Base-by-base conservation (phyloP, 139 green algal genomes). In the Closterium sp. region DNA sequence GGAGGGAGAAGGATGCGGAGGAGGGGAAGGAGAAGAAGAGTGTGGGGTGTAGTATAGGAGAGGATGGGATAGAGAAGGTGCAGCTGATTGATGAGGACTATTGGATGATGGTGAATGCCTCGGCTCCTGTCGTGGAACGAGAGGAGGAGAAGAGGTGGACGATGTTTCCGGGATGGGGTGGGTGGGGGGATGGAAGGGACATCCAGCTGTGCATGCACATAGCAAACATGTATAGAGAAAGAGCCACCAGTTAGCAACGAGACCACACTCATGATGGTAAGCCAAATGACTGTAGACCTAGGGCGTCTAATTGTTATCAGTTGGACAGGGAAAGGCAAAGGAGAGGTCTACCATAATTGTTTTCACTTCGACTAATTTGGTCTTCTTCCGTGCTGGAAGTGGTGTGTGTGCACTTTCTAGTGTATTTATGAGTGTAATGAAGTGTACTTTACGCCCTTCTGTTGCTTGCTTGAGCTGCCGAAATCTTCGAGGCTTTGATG, bases 171-270 rank as follows among this genome's bases (percentile, higher is more conserved):
- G 88, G 91, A 29, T 93, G 27, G 29, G 91, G 91, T 19, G 91
- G 91, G 11, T 94, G 91, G 91, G 89, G 89, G 22, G 91, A 94
- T 42, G 38, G 45, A 34, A n/a, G 91, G n/a, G 91, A 94, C 31
- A 91, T 38, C n/a, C 29, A 92, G n/a, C 88, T 94, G 11, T 94
- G 91, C 86, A 45, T 89, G 45, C 85, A 91, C 31, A 89, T 94
- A 32, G n/a, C 88, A 17, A 13, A 91, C 32, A 92, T 92, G 79
- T 92, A 92, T n/a, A 89, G 89, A 50, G 38, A 50, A 50, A 50
- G 38, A 13, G 38, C 38, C 38, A 50, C 38, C 38, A 50, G 5
- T 2, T 79, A 79, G 62, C 62, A 79, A 13, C 17, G 5, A 79
- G 13, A 79, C 38, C 62, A 79, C 62, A 79, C 19, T 79, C n/a